These are phyloP conservation scores for Tuber calosporum DNA, from an alignment of 495 filamentous ascomycete species.

Conservation along the genomic window DNA sequence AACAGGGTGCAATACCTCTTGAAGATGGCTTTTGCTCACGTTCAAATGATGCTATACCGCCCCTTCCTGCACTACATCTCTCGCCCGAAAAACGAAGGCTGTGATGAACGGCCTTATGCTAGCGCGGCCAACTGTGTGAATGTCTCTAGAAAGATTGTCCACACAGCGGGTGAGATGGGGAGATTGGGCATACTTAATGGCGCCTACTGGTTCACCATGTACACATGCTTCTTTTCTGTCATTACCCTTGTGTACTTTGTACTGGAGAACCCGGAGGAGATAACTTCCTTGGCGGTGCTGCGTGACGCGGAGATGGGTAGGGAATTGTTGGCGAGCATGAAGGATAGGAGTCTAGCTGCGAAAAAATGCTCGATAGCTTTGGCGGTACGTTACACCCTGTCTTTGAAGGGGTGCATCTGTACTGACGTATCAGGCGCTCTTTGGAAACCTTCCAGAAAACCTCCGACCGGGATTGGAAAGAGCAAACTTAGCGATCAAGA, in stretches of 20 bases:
- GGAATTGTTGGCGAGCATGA: conserved; percentile 67
- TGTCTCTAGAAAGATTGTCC: conserved; percentile 87
- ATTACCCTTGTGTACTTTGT: conserved; percentile 84
- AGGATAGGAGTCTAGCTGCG: conserved; percentile 78
- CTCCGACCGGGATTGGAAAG: conserved; percentile 50
- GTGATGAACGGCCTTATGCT: conserved; percentile 79
- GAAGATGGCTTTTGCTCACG: conserved; percentile 79
- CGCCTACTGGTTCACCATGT: conserved; percentile 94
- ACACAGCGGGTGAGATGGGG: conserved; percentile 85
- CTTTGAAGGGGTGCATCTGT: conserved; percentile 8
- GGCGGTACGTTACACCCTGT: conserved; percentile 50
- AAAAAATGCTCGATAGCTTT: conserved; percentile 73
- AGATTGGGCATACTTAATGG: conserved; percentile 73
- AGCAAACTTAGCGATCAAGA: conserved; percentile 44
- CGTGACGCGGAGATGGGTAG: conserved; percentile 77
- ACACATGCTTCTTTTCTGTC: conserved; percentile 91
- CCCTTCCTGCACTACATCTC: conserved; percentile 95
- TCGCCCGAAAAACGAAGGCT: conserved; percentile 55
- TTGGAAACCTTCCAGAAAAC: conserved; percentile 69
- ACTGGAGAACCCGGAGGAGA: conserved; percentile 76
- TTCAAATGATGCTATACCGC: conserved; percentile 90
- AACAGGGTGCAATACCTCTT: conserved; percentile 78
- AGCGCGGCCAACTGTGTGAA: conserved; percentile 85
- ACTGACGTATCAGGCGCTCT: conserved; percentile 54
- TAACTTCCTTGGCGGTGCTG: conserved; percentile 67